Evolutionary conservation across 768 basidiomycete species (phyloP).

Genomic region (Trametopsis cervina): DNA sequence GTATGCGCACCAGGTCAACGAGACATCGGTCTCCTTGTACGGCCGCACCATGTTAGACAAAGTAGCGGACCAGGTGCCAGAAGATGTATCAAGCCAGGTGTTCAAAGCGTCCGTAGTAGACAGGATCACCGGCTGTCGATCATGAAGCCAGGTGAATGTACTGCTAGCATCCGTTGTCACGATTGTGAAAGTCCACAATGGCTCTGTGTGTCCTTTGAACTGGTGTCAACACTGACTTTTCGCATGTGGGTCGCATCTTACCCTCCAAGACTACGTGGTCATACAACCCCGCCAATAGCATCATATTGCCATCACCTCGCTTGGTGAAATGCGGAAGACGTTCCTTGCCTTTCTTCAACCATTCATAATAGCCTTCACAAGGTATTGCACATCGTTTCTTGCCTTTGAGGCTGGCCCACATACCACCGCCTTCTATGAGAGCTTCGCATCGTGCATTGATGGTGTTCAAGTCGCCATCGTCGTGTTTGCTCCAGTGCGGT

Average conservation of each 20-base stretch:
- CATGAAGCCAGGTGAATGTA: constrained; percentile 81
- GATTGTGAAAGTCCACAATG: constrained; percentile 80
- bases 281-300: constrained; percentile 88
- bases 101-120: constrained; percentile 49
- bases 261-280: constrained; percentile 67
- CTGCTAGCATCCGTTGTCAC: constrained; percentile 76
- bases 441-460: constrained; percentile 89
- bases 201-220: constrained; percentile 43
- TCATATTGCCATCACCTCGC: constrained; percentile 50
- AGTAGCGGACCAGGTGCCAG: constrained; percentile 53
- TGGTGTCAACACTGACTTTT: too few species aligned
- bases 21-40: constrained; percentile 39
- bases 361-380: constrained; percentile 90
- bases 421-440: constrained; percentile 58
- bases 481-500: constrained; percentile 76
- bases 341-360: constrained; percentile 78
- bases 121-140: constrained; percentile 83
- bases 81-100: constrained; percentile 76
- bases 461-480: constrained; percentile 68
- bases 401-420: constrained; percentile 83
- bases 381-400: constrained; percentile 81
- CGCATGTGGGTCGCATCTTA: too few species aligned
- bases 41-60: constrained; percentile 57
- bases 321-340: constrained; percentile 81
- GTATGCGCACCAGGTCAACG: constrained; percentile 60